Base-by-base conservation (phyloP, 495 filamentous ascomycete genomes). In the Zalerion maritima region DNA sequence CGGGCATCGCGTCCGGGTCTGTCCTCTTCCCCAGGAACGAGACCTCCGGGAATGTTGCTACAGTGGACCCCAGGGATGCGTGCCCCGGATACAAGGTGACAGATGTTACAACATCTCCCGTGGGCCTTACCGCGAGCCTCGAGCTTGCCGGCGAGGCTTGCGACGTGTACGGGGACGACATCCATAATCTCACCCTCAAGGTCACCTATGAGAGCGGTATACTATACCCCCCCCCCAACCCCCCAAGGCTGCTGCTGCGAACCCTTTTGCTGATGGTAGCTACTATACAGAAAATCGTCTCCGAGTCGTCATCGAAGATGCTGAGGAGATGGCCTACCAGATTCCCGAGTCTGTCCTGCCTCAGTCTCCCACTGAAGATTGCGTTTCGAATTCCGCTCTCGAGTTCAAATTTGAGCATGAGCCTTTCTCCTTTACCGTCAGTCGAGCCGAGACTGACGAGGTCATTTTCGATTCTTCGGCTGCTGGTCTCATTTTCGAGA, bases 241-340 rank as follows among this genome's bases (percentile, higher is more conserved):
- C 7, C n/a, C 8, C 10, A 18, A 21, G 11, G 29, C n/a, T 26
- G 23, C 22, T n/a, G 23, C 12, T 22, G 22, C 17, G 3, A 18
- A 19, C 7, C 18, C n/a, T 1, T 13, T 18, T 17, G 16, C 16
- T n/a, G n/a, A n/a, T n/a, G n/a, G n/a, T n/a, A n/a, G n/a, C n/a
- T n/a, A n/a, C n/a, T n/a, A n/a, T 19, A 6, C 21, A 85, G 80
- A 78, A 21, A 61, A 65, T 15, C 76, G 83, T 11, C 70, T 91
- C 6, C 83, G 89, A 50, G 76, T 91, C 38, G 73, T 79, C 45
- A 86, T 93, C 33, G 70, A 78, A 34, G 83, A 91, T 50, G 57
- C 68, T 14, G 70, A 63, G n/a, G 69, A 81, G 30, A 58, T 69
- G 29, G 70, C 80, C 13, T 93, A 86, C 42, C 78, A 89, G 48